phyloP scores from a whole-genome alignment of 2,329 filamentous ascomycete species.

The Lachnellula arida region DNA sequence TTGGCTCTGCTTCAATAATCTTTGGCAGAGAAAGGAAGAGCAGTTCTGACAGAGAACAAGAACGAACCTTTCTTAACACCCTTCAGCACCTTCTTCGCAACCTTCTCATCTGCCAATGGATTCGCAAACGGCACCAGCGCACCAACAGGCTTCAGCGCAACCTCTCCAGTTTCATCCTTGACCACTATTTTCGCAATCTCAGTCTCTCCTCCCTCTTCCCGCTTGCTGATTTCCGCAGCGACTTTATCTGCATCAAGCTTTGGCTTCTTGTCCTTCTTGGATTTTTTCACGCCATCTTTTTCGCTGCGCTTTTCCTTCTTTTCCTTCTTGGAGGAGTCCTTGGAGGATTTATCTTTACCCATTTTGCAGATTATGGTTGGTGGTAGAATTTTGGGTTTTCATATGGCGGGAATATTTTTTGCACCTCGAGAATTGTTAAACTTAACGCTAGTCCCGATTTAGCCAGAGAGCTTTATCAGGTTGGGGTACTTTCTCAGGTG shows the following conservation, averaged over 20 bases:
- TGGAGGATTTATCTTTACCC: constrained; percentile 31
- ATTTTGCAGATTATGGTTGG: constrained; percentile 19
- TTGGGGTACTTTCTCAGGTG: neutral
- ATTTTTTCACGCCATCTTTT: constrained; percentile 41
- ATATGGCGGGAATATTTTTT: neutral
- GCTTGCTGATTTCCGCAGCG: constrained; percentile 56
- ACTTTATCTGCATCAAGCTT: constrained; percentile 45
- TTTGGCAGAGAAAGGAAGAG: neutral
- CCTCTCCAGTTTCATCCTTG: constrained; percentile 36
- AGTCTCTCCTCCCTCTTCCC: constrained; percentile 39
- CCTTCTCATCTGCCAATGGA: constrained; percentile 76
- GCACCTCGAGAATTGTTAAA: neutral
- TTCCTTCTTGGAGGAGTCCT: constrained; percentile 42
- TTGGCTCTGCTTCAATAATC: neutral
- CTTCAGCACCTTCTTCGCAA: constrained; percentile 61
- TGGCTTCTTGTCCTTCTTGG: constrained; percentile 36
- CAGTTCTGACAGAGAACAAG: neutral
- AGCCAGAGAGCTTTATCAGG: neutral
- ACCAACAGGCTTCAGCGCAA: constrained; percentile 43
- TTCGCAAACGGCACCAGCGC: constrained; percentile 79
- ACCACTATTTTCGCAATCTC: constrained; percentile 27
- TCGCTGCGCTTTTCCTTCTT: constrained; percentile 66
- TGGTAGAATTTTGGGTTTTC: neutral
- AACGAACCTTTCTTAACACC: constrained; percentile 53
- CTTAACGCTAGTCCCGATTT: constrained; percentile 14